A percentile compares a stretch with the other conserved stretches of the same genome.
These are phyloP conservation scores for Boletus edulis DNA, from an alignment of 768 basidiomycete species.

Conservation along the genomic window DNA sequence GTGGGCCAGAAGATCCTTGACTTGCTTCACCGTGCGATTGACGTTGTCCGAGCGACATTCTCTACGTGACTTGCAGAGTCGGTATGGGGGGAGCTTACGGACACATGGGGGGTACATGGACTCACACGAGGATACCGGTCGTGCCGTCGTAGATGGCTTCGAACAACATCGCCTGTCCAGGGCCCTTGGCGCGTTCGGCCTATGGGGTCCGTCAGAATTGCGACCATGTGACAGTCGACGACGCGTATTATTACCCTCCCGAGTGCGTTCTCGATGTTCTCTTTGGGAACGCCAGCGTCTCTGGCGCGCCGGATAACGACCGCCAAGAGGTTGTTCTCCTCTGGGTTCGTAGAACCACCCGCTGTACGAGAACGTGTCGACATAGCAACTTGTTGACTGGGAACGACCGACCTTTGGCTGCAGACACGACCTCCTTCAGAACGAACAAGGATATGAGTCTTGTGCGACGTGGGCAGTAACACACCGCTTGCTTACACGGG, in stretches of 20 bases:
- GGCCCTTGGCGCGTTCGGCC: slow-evolving; percentile 49
- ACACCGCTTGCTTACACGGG: slow-evolving; percentile 41
- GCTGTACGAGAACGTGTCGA: slow-evolving; percentile 30
- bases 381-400: not conserved
- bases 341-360: slow-evolving; percentile 56
- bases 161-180: slow-evolving; percentile 51
- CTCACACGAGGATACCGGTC: slow-evolving; percentile 66
- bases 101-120: not conserved
- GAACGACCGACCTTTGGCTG: slow-evolving; percentile 51
- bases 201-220: slow-evolving; percentile 21
- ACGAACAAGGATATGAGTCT: not conserved
- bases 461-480: not conserved
- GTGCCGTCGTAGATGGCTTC: slow-evolving; percentile 58
- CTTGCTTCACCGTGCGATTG: slow-evolving; percentile 56
- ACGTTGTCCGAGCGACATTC: slow-evolving; percentile 64
- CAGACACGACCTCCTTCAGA: slow-evolving; percentile 56
- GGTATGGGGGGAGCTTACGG: slow-evolving; percentile 14
- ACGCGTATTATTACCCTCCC: slow-evolving; percentile 40
- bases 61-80: slow-evolving; percentile 32
- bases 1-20: slow-evolving; percentile 49
- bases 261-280: slow-evolving; percentile 64
- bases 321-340: slow-evolving; percentile 52
- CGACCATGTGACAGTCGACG: not conserved
- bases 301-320: slow-evolving; percentile 54
- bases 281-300: slow-evolving; percentile 60